A percentile compares a stretch with the other conserved stretches of the same genome.
These are phyloP conservation scores for Phytophthora sojae DNA, from an alignment of 352 stramenopile genomes.

Conservation along the genomic window DNA sequence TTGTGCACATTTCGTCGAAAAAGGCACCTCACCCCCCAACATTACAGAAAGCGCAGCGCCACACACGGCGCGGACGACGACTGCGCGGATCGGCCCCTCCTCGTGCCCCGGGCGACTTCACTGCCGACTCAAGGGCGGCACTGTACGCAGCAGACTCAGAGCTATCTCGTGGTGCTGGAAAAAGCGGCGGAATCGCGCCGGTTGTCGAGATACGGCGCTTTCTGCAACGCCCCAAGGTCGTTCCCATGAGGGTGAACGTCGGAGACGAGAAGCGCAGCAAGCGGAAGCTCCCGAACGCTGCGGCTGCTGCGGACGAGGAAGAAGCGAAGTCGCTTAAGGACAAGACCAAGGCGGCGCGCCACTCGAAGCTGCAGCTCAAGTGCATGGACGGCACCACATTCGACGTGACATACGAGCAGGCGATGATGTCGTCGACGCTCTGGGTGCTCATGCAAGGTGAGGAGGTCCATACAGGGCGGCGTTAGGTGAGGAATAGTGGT, in stretches of 20 bases:
- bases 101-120: conserved; percentile 1
- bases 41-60: conserved; percentile 18
- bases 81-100: conserved; percentile 2
- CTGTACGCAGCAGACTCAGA: conserved; percentile 17
- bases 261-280: conserved; percentile 43
- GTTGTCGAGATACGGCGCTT: conserved; percentile 39
- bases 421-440: conserved; percentile 88
- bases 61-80: conserved; percentile 17
- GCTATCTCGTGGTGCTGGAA: conserved; percentile 24
- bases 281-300: conserved; percentile 30
- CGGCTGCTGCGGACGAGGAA: conserved; percentile 16
- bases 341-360: conserved; percentile 13
- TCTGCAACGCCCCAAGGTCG: conserved; percentile 24
- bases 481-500: not conserved
- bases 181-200: conserved; percentile 16
- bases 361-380: conserved; percentile 79
- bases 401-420: conserved; percentile 82
- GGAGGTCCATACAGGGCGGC: not conserved
- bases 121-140: not conserved
- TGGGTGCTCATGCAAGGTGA: conserved; percentile 82
- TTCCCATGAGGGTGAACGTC: conserved; percentile 41
- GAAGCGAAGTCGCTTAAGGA: conserved; percentile 12
- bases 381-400: conserved; percentile 75
- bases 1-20: conserved; percentile 22
- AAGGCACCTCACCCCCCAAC: conserved; percentile 6